Evolutionary conservation across 257 asterid species (phyloP), one percentile per base, ranked within the genome.

Genomic region (Coffea canephora): DNA sequence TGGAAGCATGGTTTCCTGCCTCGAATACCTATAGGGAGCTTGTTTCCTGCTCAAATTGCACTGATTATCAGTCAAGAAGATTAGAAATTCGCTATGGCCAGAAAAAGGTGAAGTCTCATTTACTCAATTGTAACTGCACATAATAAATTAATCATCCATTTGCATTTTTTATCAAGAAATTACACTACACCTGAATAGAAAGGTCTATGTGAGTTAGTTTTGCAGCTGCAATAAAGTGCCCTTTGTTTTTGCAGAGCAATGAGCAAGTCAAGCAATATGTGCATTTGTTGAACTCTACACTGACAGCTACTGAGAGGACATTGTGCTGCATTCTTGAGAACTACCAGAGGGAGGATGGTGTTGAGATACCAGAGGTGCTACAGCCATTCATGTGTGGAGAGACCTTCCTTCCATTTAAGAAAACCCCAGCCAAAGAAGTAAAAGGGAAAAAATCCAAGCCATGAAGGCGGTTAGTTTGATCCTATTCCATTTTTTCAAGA

Each of bases 1-100:
- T 93, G 86, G 99, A 95, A 86, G 99, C 90, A 50, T 95, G 98
- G 99, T 95, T 91, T 71, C 99, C 99, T 55, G 94, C 99, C 45
- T 95, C 99, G 36, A 83, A 86, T 67, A 77, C 96, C 6, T 92
- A 85, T 67, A 88, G 98, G 85, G 98, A 92, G 83, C 97, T 93
- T 49, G 99, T 95, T 27, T 95, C 98, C 77, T 95, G 98, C 91
- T 95, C 99, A 16, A 95, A 95, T 84, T 95, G 97, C 85, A 91
- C 97, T 19, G 97, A 94, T 81, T 93, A 88, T 81, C 98, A 94
- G 86, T 89, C 97, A 0, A 90, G 98, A 80, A 90, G 89, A 88
- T 82, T 95, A 80, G 99, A 95, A 86, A 91, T 83, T 74, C 97
- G 98, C 71, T 92, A 19, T 78, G 98, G 99, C n/a, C 98, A 95